These are phyloP conservation scores for Pseudoperonospora humuli DNA, from an alignment of 352 stramenopile species.

Conservation along the genomic window DNA sequence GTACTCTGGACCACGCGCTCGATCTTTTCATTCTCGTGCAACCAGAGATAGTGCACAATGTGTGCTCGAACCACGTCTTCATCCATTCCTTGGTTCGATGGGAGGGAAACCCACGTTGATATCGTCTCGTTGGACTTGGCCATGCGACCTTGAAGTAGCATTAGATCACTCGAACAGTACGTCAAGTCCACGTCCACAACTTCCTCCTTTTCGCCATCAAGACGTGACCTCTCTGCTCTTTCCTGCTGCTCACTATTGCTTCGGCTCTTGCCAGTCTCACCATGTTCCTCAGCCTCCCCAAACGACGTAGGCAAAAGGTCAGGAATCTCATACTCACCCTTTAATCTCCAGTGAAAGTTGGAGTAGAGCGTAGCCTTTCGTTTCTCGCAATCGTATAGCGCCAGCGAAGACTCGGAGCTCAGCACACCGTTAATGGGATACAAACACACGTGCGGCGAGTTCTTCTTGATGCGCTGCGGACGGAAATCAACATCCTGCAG, in stretches of 20 bases:
- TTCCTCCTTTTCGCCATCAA: slow-evolving; percentile 14
- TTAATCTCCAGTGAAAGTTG: slow-evolving; percentile 76
- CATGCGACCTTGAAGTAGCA: slow-evolving; percentile 63
- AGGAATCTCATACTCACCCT: slow-evolving; percentile 60
- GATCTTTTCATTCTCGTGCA: slow-evolving; percentile 71
- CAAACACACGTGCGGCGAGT: slow-evolving; percentile 45
- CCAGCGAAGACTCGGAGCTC: slow-evolving; percentile 63
- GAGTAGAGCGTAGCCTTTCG: slow-evolving; percentile 55
- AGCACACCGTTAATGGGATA: slow-evolving; percentile 71
- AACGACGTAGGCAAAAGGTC: slow-evolving; percentile 26
- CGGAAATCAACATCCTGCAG: slow-evolving; percentile 81
- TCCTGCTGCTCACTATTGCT: slow-evolving; percentile 5
- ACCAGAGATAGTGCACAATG: slow-evolving; percentile 70
- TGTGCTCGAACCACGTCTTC: slow-evolving; percentile 47
- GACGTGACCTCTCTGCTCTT: slow-evolving; percentile 1
- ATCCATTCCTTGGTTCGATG: slow-evolving; percentile 53
- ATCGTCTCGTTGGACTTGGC: slow-evolving; percentile 31
- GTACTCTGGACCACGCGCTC: slow-evolving; percentile 64
- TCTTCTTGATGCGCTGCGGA: slow-evolving; percentile 79
- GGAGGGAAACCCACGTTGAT: slow-evolving; percentile 75
- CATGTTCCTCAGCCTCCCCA: background rate
- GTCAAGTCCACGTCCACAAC: slow-evolving; percentile 51
- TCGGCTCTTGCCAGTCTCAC: slow-evolving; percentile 2
- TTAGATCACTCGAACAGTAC: slow-evolving; percentile 77
- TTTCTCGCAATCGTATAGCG: slow-evolving; percentile 49